Evolutionary conservation across 2,329 filamentous ascomycete genomes (phyloP), one percentile per base, ranked within the genome.

Genomic region (Ceratocystis ficicola): DNA sequence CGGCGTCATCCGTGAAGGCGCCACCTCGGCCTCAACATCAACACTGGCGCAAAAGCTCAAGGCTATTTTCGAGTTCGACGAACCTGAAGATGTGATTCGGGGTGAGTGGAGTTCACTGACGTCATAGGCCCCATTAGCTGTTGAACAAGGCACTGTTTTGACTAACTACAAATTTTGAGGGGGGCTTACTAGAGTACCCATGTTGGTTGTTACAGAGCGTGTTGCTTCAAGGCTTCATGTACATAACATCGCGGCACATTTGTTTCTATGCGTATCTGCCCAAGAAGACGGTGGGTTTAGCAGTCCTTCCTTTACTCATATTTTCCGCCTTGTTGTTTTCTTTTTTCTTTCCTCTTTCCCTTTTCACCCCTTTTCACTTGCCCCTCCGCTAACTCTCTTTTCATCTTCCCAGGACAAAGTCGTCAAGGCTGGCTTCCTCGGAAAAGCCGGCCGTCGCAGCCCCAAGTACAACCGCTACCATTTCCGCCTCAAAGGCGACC

Each of bases 191-290:
- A 84, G 93, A 97, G 77, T 96, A 95, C 73, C 89, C 91, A 7
- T 97, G 93, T 76, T 96, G 90, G 86, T 78, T 97, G 48, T 77
- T 97, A 44, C 91, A 96, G 74, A 96, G 88, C 72, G 90, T 96
- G 57, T 79, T 97, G 36, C 81, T 97, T 7, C 91, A 96, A 73
- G 94, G 94, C 5, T 96, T 94, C 74, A 87, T 99, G 82, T 97
- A 97, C 76, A 89, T 99, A 72, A 97, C 94, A 0, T 81, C 88
- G 68, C 88, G 87, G 71, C 94, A 99, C 73, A 88, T 97, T 68
- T 96, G 92, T 76, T 99, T 97, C 74, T 97, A 96, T 73, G 91
- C 94, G 48, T 96, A 96, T 73, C 81, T 97, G n/a, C 91, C 91
- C 5, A 95, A 92, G 79, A 96, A 94, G 80, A 85, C 88, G 63